These are phyloP conservation scores for Metschnikowia bowlesiae DNA, from an alignment of 805 yeast genomes.

Conservation along the genomic window DNA sequence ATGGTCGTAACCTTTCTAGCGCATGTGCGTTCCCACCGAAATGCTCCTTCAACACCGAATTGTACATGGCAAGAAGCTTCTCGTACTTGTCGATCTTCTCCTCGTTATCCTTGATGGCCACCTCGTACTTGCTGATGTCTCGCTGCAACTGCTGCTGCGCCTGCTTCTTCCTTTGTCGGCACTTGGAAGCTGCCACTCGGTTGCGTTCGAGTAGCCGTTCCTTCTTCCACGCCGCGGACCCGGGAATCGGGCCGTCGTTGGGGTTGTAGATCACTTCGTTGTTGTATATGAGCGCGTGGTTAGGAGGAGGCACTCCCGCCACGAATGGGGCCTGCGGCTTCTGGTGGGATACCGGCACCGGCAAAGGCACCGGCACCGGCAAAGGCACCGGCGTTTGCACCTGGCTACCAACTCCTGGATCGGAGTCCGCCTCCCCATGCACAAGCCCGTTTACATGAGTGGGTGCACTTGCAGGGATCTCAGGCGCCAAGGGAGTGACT, in stretches of 20 bases:
- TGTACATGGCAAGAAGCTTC: constrained; percentile 18
- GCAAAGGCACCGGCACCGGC: background rate
- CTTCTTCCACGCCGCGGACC: constrained; percentile 64
- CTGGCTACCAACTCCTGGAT: no score
- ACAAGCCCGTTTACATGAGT: background rate
- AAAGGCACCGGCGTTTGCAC: background rate
- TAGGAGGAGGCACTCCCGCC: constrained; percentile 47
- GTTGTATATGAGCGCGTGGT: constrained; percentile 49
- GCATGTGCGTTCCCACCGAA: constrained; percentile 12
- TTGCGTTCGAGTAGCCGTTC: constrained; percentile 58
- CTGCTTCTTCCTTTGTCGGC: constrained; percentile 63
- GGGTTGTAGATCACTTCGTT: constrained; percentile 53
- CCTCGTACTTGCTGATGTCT: constrained; percentile 48
- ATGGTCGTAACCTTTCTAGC: constrained; percentile 12
- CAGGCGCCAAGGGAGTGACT: background rate
- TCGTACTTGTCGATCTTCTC: constrained; percentile 21
- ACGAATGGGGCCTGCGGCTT: constrained; percentile 7
- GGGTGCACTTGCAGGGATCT: background rate
- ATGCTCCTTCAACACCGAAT: constrained; percentile 16
- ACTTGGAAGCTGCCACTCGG: constrained; percentile 64
- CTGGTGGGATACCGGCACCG: background rate
- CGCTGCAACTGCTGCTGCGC: constrained; percentile 65
- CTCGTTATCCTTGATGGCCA: constrained; percentile 35
- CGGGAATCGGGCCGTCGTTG: constrained; percentile 54
- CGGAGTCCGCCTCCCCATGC: background rate